These are phyloP conservation scores for Dioszegia hungarica DNA, from an alignment of 768 basidiomycete species.

Conservation along the genomic window DNA sequence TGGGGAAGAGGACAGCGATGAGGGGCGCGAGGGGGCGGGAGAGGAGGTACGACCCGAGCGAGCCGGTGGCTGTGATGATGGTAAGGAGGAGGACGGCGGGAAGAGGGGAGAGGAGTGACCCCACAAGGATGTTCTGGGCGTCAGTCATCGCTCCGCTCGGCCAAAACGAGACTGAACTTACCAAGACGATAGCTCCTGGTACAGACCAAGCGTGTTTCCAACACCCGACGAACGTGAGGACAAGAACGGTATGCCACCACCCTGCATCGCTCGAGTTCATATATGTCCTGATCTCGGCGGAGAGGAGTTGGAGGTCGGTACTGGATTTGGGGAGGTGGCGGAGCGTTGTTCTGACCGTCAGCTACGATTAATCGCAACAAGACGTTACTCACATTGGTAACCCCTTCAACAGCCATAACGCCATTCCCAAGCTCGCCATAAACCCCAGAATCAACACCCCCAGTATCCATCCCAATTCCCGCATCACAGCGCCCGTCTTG, in stretches of 20 bases:
- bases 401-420: slow-evolving; percentile 34
- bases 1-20: slow-evolving; percentile 73
- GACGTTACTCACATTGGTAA: slow-evolving; percentile 43
- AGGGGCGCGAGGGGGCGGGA: slow-evolving; percentile 79
- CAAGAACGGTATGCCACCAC: slow-evolving; percentile 67
- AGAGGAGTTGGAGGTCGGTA: slow-evolving; percentile 44
- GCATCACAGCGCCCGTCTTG: slow-evolving; percentile 26
- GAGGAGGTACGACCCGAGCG: slow-evolving; percentile 71
- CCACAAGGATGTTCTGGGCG: slow-evolving; percentile 76
- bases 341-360: slow-evolving; percentile 35
- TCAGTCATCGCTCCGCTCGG: neutral
- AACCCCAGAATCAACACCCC: slow-evolving; percentile 31
- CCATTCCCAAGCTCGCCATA: slow-evolving; percentile 32
- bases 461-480: slow-evolving; percentile 44
- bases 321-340: slow-evolving; percentile 41
- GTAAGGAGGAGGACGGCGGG: slow-evolving; percentile 78
- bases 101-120: slow-evolving; percentile 76
- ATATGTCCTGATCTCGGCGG: slow-evolving; percentile 43
- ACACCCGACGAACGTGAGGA: slow-evolving; percentile 74
- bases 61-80: slow-evolving; percentile 78
- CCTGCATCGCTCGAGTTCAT: slow-evolving; percentile 40
- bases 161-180: slow-evolving; percentile 17
- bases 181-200: slow-evolving; percentile 82
- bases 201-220: slow-evolving; percentile 99
- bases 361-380: neutral